phyloP scores from a whole-genome alignment of 192 early-diverging fungal species.

The Gryganskiella cystojenkinii region DNA sequence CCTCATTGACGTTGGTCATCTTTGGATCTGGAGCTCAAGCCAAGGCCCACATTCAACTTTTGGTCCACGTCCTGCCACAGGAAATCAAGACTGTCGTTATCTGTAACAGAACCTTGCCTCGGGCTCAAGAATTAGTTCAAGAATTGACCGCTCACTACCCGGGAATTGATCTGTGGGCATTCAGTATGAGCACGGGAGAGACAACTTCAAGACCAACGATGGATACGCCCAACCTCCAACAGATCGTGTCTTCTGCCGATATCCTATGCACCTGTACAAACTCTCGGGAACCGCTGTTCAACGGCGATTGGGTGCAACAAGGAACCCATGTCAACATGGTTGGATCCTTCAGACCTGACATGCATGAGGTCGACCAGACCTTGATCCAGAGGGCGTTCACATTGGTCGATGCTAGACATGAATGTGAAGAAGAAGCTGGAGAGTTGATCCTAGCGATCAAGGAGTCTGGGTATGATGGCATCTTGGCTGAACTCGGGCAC shows the following conservation, averaged over 20 bases:
- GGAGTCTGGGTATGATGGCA: constrained; percentile 23
- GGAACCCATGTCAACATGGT: constrained; percentile 63
- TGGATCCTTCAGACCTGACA: constrained; percentile 59
- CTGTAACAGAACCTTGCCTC: constrained; percentile 56
- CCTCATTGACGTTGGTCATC: constrained; percentile 48
- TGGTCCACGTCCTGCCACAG: constrained; percentile 53
- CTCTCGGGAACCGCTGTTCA: constrained; percentile 47
- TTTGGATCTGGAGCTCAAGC: constrained; percentile 66
- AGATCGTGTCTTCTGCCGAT: constrained; percentile 54
- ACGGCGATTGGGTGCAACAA: constrained; percentile 52
- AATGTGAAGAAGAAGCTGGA: constrained; percentile 60
- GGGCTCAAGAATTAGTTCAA: constrained; percentile 36
- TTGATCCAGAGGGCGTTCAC: constrained; percentile 39
- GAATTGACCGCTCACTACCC: constrained; percentile 25
- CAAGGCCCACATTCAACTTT: constrained; percentile 59
- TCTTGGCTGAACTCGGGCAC: constrained; percentile 29
- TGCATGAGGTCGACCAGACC: constrained; percentile 62
- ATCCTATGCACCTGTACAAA: constrained; percentile 69
- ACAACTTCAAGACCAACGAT: neutral
- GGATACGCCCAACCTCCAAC: constrained; percentile 7
- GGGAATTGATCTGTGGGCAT: constrained; percentile 7
- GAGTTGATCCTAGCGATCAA: constrained; percentile 57
- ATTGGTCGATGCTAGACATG: constrained; percentile 54
- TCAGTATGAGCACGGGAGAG: constrained; percentile 46
- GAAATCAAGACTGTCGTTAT: constrained; percentile 52